A percentile compares a stretch with the other conserved stretches of the same genome.
phyloP scores from a whole-genome alignment of 176 grass and related monocot genomes.

The Lolium multiflorum region DNA sequence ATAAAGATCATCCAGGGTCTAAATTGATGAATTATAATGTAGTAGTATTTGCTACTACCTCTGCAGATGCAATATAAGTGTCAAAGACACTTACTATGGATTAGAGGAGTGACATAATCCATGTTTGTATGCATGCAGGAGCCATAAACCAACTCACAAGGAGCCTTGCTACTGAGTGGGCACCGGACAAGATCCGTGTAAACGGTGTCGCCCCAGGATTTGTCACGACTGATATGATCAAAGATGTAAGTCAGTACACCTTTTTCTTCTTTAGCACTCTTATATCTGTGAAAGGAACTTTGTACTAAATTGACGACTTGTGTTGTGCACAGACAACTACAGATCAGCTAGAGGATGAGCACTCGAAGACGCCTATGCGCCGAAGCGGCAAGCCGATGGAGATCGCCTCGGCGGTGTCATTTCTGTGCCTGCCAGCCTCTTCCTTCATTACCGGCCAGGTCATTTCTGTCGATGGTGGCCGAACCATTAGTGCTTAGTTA shows the following conservation, averaged over 20 bases:
- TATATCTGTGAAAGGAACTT: no score
- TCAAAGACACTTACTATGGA: no score
- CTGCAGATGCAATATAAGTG: no score
- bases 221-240: neutral
- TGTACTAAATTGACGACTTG: no score
- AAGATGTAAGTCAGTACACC: neutral
- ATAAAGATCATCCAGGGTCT: no score
- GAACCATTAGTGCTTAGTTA: neutral
- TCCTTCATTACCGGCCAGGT: neutral
- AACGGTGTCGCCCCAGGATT: slow-evolving; percentile 43
- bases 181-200: slow-evolving; percentile 28
- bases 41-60: no score
- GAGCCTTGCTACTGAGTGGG: slow-evolving; percentile 51
- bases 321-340: no score
- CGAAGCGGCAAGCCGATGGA: neutral
- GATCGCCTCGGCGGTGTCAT: neutral
- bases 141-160: slow-evolving; percentile 47
- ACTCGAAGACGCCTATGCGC: no score
- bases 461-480: neutral
- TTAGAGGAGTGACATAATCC: no score
- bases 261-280: no score
- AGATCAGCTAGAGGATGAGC: no score
- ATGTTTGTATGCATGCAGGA: neutral
- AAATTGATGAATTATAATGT: no score
- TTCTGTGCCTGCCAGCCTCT: neutral